These are phyloP conservation scores for Monosporascus sp. DNA, from an alignment of 2,329 filamentous ascomycete genomes.

Conservation along the genomic window DNA sequence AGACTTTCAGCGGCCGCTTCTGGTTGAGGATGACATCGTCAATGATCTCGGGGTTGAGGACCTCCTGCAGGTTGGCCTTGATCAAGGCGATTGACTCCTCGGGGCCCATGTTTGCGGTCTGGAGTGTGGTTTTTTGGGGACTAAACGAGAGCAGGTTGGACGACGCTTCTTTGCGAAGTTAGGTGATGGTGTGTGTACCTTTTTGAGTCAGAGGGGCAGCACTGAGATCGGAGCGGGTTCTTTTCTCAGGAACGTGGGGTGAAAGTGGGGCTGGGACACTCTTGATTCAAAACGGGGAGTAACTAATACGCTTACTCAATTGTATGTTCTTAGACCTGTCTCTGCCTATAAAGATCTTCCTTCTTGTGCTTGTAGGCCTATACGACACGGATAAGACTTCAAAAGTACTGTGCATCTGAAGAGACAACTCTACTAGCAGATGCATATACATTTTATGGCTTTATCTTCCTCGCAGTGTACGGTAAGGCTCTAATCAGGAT, in stretches of 20 bases:
- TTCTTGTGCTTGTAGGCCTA: too few relatives aligned
- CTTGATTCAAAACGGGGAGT: not conserved
- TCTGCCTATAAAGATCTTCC: not conserved
- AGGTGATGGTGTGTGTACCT: not conserved
- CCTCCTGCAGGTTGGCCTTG: slow-evolving; percentile 73
- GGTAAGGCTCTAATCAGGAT: too few relatives aligned
- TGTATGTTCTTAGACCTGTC: not conserved
- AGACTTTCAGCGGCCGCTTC: slow-evolving; percentile 69
- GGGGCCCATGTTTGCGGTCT: slow-evolving; percentile 29
- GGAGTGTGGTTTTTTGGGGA: not conserved
- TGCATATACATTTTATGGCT: too few relatives aligned
- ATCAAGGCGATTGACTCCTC: slow-evolving; percentile 71
- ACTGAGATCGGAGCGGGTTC: not conserved
- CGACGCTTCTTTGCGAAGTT: not conserved
- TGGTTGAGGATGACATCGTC: slow-evolving; percentile 64
- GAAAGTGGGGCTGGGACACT: not conserved
- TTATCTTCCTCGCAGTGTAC: too few relatives aligned
- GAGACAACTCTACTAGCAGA: too few relatives aligned
- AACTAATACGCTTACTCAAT: too few relatives aligned
- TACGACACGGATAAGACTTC: too few relatives aligned
- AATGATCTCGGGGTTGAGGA: slow-evolving; percentile 80
- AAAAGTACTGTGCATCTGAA: too few relatives aligned
- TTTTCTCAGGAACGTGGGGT: not conserved
- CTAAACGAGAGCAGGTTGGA: not conserved
- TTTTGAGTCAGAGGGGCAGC: not conserved